Base-by-base conservation (phyloP, 352 stramenopile species). In the Phytophthora hybrid region DNA sequence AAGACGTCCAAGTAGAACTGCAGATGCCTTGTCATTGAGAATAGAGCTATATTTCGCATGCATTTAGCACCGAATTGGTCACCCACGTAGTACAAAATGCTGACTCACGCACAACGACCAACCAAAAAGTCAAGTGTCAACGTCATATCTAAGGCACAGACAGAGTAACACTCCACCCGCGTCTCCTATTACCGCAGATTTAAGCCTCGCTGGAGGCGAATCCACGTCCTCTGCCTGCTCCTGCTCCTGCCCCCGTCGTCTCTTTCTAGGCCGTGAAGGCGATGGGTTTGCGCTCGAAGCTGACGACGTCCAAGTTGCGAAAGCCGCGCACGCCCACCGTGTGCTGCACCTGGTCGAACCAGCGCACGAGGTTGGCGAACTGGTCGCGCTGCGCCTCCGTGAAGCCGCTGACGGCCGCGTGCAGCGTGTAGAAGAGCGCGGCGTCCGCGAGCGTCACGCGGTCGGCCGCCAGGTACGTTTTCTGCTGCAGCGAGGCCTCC, bases 291-390 rank as follows among this genome's bases (percentile, higher is more conserved):
- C 49, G 69, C 54, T 66, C 58, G 55, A 96, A 47, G 49, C 86
- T 73, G 61, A 96, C 47, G 66, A 96, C 66, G 34, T 92, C 85
- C 49, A 92, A 74, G 70, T 85, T 78, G n/a, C 76, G 81, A 91
- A 96, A 96, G 56, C 89, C 89, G 19, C 83, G 88, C 55, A 96
- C 86, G 69, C 89, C 89, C 53, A 79, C 88, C 62, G 89, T 94
- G 84, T 94, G 87, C 73, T 96, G 89, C 49, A 96, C 70, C 77
- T 96, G 89, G 78, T 96, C 86, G 63, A 96, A 96, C 89, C 89
- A 96, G 74, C 89, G 89, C 70, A 84, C 77, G 51, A 96, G 70
- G 76, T 88, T 89, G 26, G 67, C 59, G 59, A 81, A 85, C 70
- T 91, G 78, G 39, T 76, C 67, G 41, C 79, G 79, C 69, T 93